These are phyloP conservation scores for Colletotrichum costaricense DNA, from an alignment of 2,329 filamentous ascomycete species.

Conservation along the genomic window DNA sequence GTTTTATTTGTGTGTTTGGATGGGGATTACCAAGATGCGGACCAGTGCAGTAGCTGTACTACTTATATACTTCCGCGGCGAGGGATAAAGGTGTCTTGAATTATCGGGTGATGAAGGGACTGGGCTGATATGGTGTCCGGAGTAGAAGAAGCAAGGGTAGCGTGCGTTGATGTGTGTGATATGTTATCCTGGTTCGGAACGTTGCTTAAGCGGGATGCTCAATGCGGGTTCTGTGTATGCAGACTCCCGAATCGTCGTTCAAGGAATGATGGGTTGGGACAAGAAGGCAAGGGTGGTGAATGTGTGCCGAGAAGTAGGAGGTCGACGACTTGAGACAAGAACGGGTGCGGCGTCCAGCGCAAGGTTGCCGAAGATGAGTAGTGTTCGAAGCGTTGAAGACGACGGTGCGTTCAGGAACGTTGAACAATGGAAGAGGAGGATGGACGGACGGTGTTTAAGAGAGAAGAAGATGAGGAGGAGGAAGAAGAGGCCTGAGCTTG, in stretches of 20 bases:
- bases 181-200: conserved; percentile 29
- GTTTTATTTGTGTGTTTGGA: conserved; percentile 38
- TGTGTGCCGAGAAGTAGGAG: conserved; percentile 23
- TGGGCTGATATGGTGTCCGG: conserved; percentile 6
- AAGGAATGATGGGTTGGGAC: conserved; percentile 15
- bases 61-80: conserved; percentile 29
- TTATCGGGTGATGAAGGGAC: conserved; percentile 29
- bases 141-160: conserved; percentile 27
- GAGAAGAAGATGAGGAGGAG: conserved; percentile 2
- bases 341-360: conserved; percentile 36
- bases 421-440: conserved; percentile 10
- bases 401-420: conserved; percentile 14
- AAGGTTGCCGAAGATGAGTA: conserved; percentile 35
- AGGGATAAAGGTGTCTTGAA: conserved; percentile 22
- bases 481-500: conserved; percentile 30
- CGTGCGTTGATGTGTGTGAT: conserved; percentile 25
- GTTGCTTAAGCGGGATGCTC: conserved; percentile 31
- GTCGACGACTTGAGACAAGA: conserved; percentile 31
- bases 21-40: conserved; percentile 46
- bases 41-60: conserved; percentile 30
- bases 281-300: conserved; percentile 16
- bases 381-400: conserved; percentile 29
- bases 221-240: conserved; percentile 29
- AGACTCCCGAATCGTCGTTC: conserved; percentile 27
- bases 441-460: conserved; percentile 24